Percentiles rank a stretch among this genome's conserved stretches.
phyloP scores from a whole-genome alignment of 139 green algal genomes.

The Penium margaritaceum region DNA sequence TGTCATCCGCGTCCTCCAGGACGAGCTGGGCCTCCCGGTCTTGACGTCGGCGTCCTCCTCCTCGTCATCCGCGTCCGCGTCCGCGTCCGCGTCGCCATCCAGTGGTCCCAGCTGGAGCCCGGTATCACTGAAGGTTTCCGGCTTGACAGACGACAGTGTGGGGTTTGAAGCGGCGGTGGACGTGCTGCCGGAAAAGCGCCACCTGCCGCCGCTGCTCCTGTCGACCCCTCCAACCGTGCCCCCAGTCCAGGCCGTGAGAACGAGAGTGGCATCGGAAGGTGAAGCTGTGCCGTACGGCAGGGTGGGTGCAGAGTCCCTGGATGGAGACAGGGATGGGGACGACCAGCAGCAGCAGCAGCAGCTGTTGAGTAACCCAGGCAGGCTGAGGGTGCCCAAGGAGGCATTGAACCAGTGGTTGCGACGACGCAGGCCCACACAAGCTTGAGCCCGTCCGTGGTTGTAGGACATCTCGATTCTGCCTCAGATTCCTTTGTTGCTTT shows the following conservation, averaged over 20 bases:
- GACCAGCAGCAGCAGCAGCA: not conserved
- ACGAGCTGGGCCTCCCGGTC: constrained; percentile 14
- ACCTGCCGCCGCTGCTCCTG: too few relatives aligned
- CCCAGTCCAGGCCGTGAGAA: not conserved
- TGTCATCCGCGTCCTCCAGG: constrained; percentile 12
- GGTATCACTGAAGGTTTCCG: not conserved
- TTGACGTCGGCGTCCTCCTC: not conserved
- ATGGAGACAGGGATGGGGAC: not conserved
- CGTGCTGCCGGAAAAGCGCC: not conserved
- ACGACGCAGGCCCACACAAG: too few relatives aligned
- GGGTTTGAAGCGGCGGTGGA: not conserved
- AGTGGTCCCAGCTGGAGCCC: not conserved
- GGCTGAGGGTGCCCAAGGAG: constrained; percentile 1
- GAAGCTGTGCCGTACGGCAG: not conserved
- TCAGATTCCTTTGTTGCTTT: too few relatives aligned
- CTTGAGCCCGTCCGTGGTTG: too few relatives aligned
- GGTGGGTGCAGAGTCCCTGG: not conserved
- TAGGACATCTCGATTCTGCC: too few relatives aligned
- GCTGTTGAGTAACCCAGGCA: not conserved
- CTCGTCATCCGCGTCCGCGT: not conserved
- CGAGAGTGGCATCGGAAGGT: not conserved
- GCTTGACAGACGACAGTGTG: not conserved
- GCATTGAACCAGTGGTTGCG: constrained; percentile 2
- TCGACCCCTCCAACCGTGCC: not conserved
- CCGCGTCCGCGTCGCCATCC: not conserved